phyloP scores from a whole-genome alignment of 495 filamentous ascomycete genomes.

The Cairneyella variabilis region DNA sequence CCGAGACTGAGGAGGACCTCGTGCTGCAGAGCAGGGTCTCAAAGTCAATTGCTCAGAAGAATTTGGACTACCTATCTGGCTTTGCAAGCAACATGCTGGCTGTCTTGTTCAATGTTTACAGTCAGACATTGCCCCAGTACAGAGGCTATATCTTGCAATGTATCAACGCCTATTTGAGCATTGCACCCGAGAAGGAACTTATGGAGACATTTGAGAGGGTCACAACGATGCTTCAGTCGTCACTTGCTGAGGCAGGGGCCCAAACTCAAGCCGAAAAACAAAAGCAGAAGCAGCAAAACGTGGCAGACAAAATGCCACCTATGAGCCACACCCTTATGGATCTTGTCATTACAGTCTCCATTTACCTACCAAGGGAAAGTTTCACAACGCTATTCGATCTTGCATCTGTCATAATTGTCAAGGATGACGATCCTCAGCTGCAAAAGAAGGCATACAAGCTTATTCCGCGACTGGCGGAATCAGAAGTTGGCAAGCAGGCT shows the following conservation, averaged over 20 bases:
- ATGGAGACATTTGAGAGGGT: conserved; percentile 85
- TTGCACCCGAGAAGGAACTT: conserved; percentile 70
- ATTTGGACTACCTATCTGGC: conserved; percentile 69
- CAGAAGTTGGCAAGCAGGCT: conserved; percentile 65
- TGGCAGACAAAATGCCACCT: conserved; percentile 75
- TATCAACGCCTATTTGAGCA: conserved; percentile 90
- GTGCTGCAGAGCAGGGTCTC: conserved; percentile 68
- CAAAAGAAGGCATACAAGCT: conserved; percentile 99
- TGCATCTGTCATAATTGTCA: conserved; percentile 72
- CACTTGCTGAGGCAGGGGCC: conserved; percentile 57
- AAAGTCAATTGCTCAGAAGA: conserved; percentile 68
- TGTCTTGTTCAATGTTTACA: conserved; percentile 97
- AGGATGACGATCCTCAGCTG: conserved; percentile 79
- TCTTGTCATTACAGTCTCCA: conserved; percentile 88
- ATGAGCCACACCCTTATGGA: conserved; percentile 94
- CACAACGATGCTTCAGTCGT: conserved; percentile 72
- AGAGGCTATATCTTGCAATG: conserved; percentile 85
- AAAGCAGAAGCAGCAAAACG: conserved; percentile 54
- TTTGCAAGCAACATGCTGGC: conserved; percentile 87
- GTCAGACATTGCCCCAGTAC: conserved; percentile 87
- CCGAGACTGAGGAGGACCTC: conserved; percentile 57
- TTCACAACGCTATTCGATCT: conserved; percentile 79
- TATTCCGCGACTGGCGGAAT: conserved; percentile 81
- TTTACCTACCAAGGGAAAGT: conserved; percentile 81
- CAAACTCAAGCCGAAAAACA: conserved; percentile 52